These are phyloP conservation scores for Trichophaea hybrida DNA, from an alignment of 2,329 filamentous ascomycete genomes.

Conservation along the genomic window DNA sequence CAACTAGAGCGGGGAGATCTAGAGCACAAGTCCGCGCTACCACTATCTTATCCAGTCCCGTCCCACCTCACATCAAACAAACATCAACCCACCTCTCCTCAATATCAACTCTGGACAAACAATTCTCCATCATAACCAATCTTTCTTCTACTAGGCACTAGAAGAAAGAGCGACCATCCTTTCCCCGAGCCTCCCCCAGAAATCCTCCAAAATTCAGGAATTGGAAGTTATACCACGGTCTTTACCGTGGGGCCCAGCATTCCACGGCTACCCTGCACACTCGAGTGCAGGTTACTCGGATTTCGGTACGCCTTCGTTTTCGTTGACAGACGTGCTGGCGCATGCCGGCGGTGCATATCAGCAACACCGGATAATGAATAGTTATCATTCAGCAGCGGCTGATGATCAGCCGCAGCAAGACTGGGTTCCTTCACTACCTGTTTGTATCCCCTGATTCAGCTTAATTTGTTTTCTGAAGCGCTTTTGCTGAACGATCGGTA, in stretches of 20 bases:
- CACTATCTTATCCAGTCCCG: no score
- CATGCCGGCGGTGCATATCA: conserved; percentile 14
- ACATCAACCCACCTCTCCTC: no score
- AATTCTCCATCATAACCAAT: neutral
- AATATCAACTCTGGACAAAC: neutral
- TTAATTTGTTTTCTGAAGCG: conserved; percentile 2
- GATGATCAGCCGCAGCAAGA: conserved; percentile 17
- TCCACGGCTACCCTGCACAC: conserved; percentile 9
- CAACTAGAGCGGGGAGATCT: no score
- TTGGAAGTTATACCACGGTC: conserved; percentile 23
- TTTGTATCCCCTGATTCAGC: conserved; percentile 7
- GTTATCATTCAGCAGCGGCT: conserved; percentile 7
- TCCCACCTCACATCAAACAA: no score
- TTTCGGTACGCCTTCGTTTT: conserved; percentile 11
- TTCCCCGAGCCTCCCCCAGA: conserved; percentile 2
- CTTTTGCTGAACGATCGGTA: conserved; percentile 6
- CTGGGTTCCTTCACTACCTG: conserved; percentile 17
- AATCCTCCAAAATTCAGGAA: conserved; percentile 24
- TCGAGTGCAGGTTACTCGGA: conserved; percentile 15
- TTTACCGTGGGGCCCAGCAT: conserved; percentile 18
- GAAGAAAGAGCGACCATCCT: neutral
- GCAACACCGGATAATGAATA: conserved; percentile 7
- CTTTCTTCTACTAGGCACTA: conserved; percentile 2
- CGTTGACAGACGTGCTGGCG: neutral
- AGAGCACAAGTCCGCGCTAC: no score